Conservation (phyloP, 2,329 filamentous ascomycete genomes). For the Aspergillus sp. region DNA sequence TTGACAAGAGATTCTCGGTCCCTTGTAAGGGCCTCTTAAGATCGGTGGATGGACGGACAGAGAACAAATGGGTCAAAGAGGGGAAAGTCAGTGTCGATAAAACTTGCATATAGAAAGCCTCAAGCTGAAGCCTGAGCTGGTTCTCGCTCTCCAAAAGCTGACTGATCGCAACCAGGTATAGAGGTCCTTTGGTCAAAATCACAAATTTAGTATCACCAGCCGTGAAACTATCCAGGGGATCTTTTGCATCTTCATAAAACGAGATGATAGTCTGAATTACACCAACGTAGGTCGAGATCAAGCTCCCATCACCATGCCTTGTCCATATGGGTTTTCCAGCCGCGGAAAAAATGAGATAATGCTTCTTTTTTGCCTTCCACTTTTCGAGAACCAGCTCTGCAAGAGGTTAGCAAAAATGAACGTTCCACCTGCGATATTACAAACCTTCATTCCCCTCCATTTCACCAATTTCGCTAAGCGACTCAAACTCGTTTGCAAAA, state of each 20-base stretch:
- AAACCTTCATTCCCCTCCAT: constrained; percentile 51
- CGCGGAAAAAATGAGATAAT: constrained; percentile 92
- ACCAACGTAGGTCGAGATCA: constrained; percentile 90
- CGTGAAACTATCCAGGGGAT: constrained; percentile 72
- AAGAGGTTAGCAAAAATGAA: constrained; percentile 7
- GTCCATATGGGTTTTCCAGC: constrained; percentile 97
- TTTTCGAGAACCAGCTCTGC: constrained; percentile 49
- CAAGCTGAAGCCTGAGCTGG: constrained; percentile 78
- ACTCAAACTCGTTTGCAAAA: constrained; percentile 71
- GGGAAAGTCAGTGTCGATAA: constrained; percentile 89
- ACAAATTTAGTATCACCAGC: constrained; percentile 84
- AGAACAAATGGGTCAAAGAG: constrained; percentile 77
- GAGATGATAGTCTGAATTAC: constrained; percentile 97
- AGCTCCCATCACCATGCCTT: constrained; percentile 77
- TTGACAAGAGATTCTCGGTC: constrained; percentile 83
- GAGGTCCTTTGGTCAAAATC: constrained; percentile 70
- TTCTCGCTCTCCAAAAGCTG: constrained; percentile 83
- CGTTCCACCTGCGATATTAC: constrained; percentile 1
- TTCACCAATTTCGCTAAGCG: constrained; percentile 51
- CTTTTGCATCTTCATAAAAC: constrained; percentile 76
- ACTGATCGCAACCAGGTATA: constrained; percentile 91
- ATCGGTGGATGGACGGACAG: constrained; percentile 85
- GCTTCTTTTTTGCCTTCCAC: constrained; percentile 92
- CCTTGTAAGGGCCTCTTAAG: constrained; percentile 81
- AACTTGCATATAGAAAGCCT: constrained; percentile 97